phyloP scores from a whole-genome alignment of 345 rosid species.

The Psidium friedrichsthalianum region DNA sequence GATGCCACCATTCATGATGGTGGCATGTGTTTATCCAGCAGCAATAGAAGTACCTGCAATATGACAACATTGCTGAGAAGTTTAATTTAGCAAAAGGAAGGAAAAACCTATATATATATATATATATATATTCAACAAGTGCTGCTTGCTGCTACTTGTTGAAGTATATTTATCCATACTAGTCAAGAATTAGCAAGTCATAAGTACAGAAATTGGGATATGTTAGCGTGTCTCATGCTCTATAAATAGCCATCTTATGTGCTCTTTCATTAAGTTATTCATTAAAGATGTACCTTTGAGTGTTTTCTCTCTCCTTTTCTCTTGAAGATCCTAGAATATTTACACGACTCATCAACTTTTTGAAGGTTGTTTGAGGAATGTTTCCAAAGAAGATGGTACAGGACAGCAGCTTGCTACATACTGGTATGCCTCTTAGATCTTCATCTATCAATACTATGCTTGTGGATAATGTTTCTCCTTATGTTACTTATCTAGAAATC shows the following conservation, averaged over 20 bases:
- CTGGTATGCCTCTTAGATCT: constrained; percentile 49
- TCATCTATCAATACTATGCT: not conserved
- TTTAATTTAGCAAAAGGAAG: not conserved
- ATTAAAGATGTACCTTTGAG: not conserved
- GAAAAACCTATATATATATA: not conserved
- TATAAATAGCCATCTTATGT: not conserved
- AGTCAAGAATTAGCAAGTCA: not conserved
- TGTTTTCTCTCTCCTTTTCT: not conserved
- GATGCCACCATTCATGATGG: not conserved
- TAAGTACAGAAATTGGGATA: not conserved
- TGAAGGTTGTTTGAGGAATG: constrained; percentile 92
- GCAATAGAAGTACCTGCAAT: not conserved
- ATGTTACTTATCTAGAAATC: not conserved
- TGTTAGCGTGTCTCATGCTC: not conserved
- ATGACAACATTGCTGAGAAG: not conserved
- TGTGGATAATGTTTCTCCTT: not conserved
- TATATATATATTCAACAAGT: not conserved
- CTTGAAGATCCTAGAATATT: not conserved
- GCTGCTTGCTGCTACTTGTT: not conserved
- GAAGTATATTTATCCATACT: not conserved
- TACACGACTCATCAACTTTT: constrained; percentile 2
- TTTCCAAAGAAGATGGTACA: constrained; percentile 97
- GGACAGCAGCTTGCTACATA: constrained; percentile 97
- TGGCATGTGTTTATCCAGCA: not conserved
- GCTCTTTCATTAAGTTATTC: not conserved